A percentile compares a stretch with the other conserved stretches of the same genome.
Evolutionary conservation across 139 green algal genomes (phyloP).

Genomic region (Diplosphaera chodatii): DNA sequence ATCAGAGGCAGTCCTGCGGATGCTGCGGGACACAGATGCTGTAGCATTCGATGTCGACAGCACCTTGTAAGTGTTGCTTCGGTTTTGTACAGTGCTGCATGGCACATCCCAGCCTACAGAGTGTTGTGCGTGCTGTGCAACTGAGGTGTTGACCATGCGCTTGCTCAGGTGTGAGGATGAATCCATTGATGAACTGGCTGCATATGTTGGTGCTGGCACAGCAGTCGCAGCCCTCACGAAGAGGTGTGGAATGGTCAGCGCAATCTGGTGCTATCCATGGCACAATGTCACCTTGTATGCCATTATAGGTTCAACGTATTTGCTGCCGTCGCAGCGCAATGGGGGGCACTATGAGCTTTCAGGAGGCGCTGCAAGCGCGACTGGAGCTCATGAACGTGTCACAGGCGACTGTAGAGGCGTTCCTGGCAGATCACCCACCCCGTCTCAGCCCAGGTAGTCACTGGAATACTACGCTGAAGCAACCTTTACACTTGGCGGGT

Average conservation of each 20-base stretch:
- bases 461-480: too few relatives aligned
- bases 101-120: too few relatives aligned
- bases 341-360: conserved; percentile 81
- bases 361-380: conserved; percentile 75
- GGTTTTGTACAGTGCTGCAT: too few relatives aligned
- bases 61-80: conserved; percentile 91
- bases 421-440: conserved; percentile 65
- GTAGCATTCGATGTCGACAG: conserved; percentile 97
- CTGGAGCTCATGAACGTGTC: conserved; percentile 78
- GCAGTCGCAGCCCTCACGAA: conserved; percentile 76
- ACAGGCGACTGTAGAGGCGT: conserved; percentile 52
- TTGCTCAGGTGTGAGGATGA: conserved; percentile 91
- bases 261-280: too few relatives aligned
- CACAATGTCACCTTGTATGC: too few relatives aligned
- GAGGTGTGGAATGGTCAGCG: too few relatives aligned
- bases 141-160: too few relatives aligned
- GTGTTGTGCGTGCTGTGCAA: too few relatives aligned
- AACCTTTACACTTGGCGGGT: too few relatives aligned
- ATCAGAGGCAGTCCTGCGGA: not conserved
- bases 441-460: conserved; percentile 47
- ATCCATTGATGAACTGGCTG: conserved; percentile 95
- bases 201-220: conserved; percentile 81
- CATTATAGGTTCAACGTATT: too few relatives aligned
- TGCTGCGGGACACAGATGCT: conserved; percentile 13
- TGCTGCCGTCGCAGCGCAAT: conserved; percentile 79